Evolutionary conservation across 2,329 filamentous ascomycete species (phyloP).

Genomic region (Fusarium staphyleae): DNA sequence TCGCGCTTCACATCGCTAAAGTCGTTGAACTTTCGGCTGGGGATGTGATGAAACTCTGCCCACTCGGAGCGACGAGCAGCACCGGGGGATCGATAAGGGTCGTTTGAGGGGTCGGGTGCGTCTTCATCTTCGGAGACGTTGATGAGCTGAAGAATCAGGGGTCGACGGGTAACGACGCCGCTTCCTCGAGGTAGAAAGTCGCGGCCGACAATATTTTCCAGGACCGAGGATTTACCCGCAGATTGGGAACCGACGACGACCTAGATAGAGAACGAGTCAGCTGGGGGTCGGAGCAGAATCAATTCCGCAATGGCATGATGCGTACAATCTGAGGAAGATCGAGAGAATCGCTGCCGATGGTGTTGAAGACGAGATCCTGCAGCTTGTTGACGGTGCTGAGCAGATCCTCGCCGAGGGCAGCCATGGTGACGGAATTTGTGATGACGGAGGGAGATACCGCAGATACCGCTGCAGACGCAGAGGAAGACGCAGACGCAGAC

Average conservation of each 20-base stretch:
- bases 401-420: conserved; percentile 93
- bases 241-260: conserved; percentile 99
- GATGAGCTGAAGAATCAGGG: conserved; percentile 96
- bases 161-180: conserved; percentile 93
- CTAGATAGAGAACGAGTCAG: conserved; percentile 55
- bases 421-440: conserved; percentile 65
- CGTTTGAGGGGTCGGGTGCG: conserved; percentile 68
- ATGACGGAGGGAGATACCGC: conserved; percentile 11
- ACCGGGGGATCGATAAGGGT: conserved; percentile 79
- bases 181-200: conserved; percentile 97
- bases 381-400: conserved; percentile 96
- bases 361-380: conserved; percentile 99
- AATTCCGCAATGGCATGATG: conserved; percentile 35
- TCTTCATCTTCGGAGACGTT: conserved; percentile 84
- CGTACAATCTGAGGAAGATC: conserved; percentile 97
- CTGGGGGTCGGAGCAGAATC: conserved; percentile 6
- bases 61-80: conserved; percentile 74
- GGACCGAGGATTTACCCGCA: conserved; percentile 96
- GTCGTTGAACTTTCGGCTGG: conserved; percentile 86
- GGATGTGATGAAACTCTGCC: conserved; percentile 97
- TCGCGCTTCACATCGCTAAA: conserved; percentile 94
- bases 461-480: conserved; percentile 5
- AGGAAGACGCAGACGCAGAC: conserved; percentile 21
- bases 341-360: conserved; percentile 97
- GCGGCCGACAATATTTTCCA: conserved; percentile 97